phyloP scores from a whole-genome alignment of 225 moss, liverwort and hornwort genomes.

The Bryoerythrophyllum caledonicum region DNA sequence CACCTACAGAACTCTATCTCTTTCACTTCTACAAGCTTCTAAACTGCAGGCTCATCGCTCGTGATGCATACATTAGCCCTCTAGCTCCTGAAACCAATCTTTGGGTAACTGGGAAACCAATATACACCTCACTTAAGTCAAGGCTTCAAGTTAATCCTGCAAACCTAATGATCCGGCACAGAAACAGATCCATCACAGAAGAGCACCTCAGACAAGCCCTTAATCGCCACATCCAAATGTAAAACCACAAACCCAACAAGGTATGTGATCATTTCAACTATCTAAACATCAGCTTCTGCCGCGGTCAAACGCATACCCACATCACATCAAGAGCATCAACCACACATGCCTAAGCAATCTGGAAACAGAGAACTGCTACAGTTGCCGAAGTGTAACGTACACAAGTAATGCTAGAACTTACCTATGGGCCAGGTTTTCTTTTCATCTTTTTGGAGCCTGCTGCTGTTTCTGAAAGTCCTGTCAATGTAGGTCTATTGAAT shows the following conservation, averaged over 20 bases:
- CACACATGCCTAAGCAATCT: not conserved
- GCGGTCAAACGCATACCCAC: no score
- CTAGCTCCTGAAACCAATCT: not conserved
- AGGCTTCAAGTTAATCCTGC: no score
- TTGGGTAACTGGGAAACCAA: no score
- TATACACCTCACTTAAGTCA: not conserved
- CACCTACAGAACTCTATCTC: slow-evolving; percentile 65
- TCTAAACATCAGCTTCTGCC: no score
- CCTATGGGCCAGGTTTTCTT: not conserved
- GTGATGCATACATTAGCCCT: slow-evolving; percentile 1
- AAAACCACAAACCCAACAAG: not conserved
- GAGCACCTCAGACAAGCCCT: slow-evolving; percentile 9
- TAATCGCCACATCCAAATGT: no score
- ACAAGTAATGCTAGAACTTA: not conserved
- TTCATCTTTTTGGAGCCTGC: slow-evolving; percentile 29
- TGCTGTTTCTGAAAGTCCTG: slow-evolving; percentile 11
- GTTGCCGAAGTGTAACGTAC: not conserved
- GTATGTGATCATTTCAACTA: no score
- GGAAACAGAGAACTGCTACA: not conserved
- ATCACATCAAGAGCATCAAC: no score
- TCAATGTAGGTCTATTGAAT: slow-evolving; percentile 17
- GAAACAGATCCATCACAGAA: no score
- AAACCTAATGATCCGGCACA: no score
- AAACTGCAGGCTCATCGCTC: not conserved
- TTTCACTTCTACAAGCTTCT: slow-evolving; percentile 30